phyloP scores from a whole-genome alignment of 495 filamentous ascomycete species.

The Aspergillus mulundensis region DNA sequence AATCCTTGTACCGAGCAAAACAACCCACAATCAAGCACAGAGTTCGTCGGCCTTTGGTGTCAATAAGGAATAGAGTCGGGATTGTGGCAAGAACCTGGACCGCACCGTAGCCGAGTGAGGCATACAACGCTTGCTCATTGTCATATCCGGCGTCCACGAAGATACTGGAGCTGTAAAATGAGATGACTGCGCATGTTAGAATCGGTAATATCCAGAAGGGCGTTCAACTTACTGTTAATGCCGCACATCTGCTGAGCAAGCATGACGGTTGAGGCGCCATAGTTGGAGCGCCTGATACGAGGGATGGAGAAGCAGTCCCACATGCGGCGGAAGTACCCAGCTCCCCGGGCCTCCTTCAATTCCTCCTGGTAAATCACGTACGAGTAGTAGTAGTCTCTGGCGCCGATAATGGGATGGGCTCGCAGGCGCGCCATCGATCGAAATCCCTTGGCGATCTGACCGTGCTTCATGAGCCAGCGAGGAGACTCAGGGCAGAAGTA shows the following conservation, averaged over 20 bases:
- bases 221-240: conserved; percentile 41
- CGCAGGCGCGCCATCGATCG: conserved; percentile 52
- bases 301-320: conserved; percentile 60
- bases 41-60: conserved; percentile 72
- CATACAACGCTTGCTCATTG: conserved; percentile 59
- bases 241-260: conserved; percentile 47
- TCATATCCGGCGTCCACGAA: conserved; percentile 58
- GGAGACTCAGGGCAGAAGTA: conserved; percentile 66
- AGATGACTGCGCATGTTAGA: conserved; percentile 49
- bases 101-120: conserved; percentile 57
- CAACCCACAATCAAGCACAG: conserved; percentile 41
- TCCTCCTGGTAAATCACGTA: conserved; percentile 55
- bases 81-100: conserved; percentile 71
- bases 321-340: conserved; percentile 53
- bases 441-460: conserved; percentile 47
- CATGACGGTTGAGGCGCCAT: conserved; percentile 63
- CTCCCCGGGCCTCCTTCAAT: conserved; percentile 35
- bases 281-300: conserved; percentile 58
- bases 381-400: conserved; percentile 35
- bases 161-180: conserved; percentile 76
- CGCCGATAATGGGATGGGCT: conserved; percentile 39
- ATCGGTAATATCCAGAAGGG: conserved; percentile 7
- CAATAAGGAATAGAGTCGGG: conserved; percentile 63
- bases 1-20: neutral
- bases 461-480: conserved; percentile 63